These are phyloP conservation scores for Periconia digitata DNA, from an alignment of 2,329 filamentous ascomycete species.

Conservation along the genomic window DNA sequence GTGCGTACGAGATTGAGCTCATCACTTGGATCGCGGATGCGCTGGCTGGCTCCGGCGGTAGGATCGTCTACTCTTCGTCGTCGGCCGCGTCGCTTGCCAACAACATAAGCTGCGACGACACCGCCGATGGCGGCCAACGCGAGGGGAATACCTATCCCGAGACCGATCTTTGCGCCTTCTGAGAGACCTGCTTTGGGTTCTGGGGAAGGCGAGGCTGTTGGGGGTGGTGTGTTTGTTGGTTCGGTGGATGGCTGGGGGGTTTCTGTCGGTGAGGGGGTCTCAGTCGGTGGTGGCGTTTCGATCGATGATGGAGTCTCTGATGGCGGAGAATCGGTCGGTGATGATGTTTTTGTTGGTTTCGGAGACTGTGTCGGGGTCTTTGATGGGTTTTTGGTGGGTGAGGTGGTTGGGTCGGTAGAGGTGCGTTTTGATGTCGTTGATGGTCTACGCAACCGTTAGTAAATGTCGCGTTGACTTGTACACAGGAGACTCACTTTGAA, in stretches of 20 bases:
- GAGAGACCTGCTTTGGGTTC: constrained; percentile 1
- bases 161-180: constrained; percentile 3
- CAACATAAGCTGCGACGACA: constrained; percentile 3
- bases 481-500: not conserved
- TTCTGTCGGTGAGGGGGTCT: not conserved
- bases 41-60: constrained; percentile 4
- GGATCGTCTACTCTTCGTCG: constrained; percentile 9
- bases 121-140: constrained; percentile 2
- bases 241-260: not conserved
- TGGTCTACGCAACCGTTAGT: too few species aligned
- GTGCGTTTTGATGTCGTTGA: not conserved
- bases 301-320: not conserved
- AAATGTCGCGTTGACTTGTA: too few species aligned
- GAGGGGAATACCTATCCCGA: constrained; percentile 5
- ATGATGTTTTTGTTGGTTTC: too few species aligned
- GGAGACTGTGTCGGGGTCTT: too few species aligned
- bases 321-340: too few species aligned
- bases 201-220: not conserved
- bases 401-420: too few species aligned
- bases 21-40: constrained; percentile 4
- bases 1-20: constrained; percentile 2
- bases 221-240: not conserved
- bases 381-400: too few species aligned
- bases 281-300: not conserved
- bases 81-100: constrained; percentile 9